Evolutionary conservation across 1,284 basidiomycete genomes (phyloP).

Genomic region (Sanghuangporus weigelae): DNA sequence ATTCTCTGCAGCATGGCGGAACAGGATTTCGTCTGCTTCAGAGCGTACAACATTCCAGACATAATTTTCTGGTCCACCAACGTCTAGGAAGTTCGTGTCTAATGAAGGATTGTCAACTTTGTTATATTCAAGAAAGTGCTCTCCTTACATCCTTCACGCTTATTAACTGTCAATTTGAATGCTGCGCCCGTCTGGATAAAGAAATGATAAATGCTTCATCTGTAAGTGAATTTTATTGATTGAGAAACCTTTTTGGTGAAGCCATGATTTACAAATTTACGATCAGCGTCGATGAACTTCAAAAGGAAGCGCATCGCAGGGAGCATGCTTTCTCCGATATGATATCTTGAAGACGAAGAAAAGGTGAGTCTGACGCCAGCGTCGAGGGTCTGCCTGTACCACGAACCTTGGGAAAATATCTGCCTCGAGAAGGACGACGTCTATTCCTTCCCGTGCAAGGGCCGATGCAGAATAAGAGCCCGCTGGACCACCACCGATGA

Average conservation of each 20-base stretch:
- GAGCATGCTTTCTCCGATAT: constrained; percentile 60
- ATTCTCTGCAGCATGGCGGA: constrained; percentile 49
- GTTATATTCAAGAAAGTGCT: constrained; percentile 30
- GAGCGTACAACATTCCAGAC: constrained; percentile 65
- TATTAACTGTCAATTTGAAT: constrained; percentile 53
- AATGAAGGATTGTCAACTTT: constrained; percentile 33
- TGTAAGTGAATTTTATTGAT: constrained; percentile 20
- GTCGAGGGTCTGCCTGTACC: not conserved
- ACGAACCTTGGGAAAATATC: constrained; percentile 58
- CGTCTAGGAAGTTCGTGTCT: constrained; percentile 64
- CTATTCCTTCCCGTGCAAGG: constrained; percentile 63
- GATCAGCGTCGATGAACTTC: constrained; percentile 54
- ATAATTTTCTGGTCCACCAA: constrained; percentile 48
- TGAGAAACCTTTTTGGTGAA: constrained; percentile 49
- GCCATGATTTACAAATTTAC: constrained; percentile 43
- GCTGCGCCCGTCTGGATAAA: constrained; percentile 36
- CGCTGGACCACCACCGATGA: constrained; percentile 57
- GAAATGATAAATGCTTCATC: not conserved
- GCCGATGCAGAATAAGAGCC: constrained; percentile 68
- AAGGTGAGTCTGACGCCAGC: not conserved
- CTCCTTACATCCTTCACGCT: constrained; percentile 43
- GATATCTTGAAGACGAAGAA: constrained; percentile 38
- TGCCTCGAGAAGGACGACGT: constrained; percentile 65
- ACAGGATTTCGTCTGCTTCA: constrained; percentile 56
- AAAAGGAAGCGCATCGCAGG: constrained; percentile 56